phyloP scores from a whole-genome alignment of 768 basidiomycete species.

The Royoungia palumana region DNA sequence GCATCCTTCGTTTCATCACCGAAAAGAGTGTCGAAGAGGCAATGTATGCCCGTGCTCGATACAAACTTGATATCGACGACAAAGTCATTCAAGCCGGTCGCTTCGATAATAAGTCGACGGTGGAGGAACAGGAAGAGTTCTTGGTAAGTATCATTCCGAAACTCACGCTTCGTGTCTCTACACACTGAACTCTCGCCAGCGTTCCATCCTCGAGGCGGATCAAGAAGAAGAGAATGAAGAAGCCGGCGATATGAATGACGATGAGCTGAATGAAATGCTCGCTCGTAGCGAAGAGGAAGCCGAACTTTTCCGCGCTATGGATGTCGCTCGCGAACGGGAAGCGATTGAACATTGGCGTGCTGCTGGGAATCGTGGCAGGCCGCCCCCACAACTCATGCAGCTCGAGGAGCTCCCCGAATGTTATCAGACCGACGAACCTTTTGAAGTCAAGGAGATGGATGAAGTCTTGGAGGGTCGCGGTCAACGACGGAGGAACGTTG shows the following conservation, averaged over 20 bases:
- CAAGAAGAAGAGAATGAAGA: constrained; percentile 90
- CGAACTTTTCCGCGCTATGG: constrained; percentile 76
- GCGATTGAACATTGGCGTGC: constrained; percentile 64
- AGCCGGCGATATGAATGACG: constrained; percentile 89
- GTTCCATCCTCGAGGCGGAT: constrained; percentile 85
- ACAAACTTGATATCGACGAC: constrained; percentile 97
- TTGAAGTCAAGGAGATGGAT: constrained; percentile 59
- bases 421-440: constrained; percentile 83
- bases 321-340: constrained; percentile 72
- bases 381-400: constrained; percentile 73
- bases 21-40: constrained; percentile 99
- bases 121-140: constrained; percentile 96
- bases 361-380: constrained; percentile 71
- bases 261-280: constrained; percentile 91
- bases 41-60: constrained; percentile 91
- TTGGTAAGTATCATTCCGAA: constrained; percentile 49
- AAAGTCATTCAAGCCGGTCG: constrained; percentile 99
- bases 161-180: neutral
- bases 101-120: constrained; percentile 97
- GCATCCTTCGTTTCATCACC: constrained; percentile 95
- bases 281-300: constrained; percentile 81
- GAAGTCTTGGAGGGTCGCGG: constrained; percentile 72
- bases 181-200: constrained; percentile 42
- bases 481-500: constrained; percentile 75
- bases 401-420: constrained; percentile 90